Base-by-base conservation (phyloP, 495 filamentous ascomycete species). In the Penicillium angulare region DNA sequence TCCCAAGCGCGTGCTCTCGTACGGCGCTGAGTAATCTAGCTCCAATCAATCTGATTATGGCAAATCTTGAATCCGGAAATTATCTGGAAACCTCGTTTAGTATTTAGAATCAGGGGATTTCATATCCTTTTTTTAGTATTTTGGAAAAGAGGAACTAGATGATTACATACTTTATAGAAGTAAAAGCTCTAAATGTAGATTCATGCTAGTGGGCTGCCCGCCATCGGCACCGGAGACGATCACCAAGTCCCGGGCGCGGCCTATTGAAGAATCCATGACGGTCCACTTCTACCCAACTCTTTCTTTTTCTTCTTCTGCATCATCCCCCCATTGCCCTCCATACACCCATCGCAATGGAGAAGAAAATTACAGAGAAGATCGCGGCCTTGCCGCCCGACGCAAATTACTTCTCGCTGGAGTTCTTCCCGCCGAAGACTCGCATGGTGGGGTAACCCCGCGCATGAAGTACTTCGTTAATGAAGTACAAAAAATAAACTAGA, bases 311-410 rank as follows among this genome's bases (percentile, higher is more conserved):
- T 47, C 43, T 50, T 43, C n/a, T 31, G 27, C 26, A 50, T 47
- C 26, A 47, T 43, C 43, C 56, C 50, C 52, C 49, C 49, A 52
- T 57, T 60, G 57, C 50, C 29, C 23, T 38, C 21, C 40, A 47
- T 34, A 48, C 46, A 49, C 33, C n/a, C 15, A 34, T 48, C 42
- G 87, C 86, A 60, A 65, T 65, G 62, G 62, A 60, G 62, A 65
- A 93, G 71, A 96, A 90, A 71, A 90, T 98, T 64, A 96, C 90
- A 46, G 87, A 95, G 77, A 97, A 97, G 80, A 91, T 97, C 61
- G 88, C 88, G 69, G 89, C 90, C 53, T 72, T 98, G 72, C 88
- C 89, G 65, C 79, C 85, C 31, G 83, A 87, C 68, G 79, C 80
- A 44, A 83, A 83, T 60, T 98, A 92, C 77, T 92, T 96, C 73